Base-by-base conservation (phyloP, 2,329 filamentous ascomycete species). In the Huntiella bhutanensis region DNA sequence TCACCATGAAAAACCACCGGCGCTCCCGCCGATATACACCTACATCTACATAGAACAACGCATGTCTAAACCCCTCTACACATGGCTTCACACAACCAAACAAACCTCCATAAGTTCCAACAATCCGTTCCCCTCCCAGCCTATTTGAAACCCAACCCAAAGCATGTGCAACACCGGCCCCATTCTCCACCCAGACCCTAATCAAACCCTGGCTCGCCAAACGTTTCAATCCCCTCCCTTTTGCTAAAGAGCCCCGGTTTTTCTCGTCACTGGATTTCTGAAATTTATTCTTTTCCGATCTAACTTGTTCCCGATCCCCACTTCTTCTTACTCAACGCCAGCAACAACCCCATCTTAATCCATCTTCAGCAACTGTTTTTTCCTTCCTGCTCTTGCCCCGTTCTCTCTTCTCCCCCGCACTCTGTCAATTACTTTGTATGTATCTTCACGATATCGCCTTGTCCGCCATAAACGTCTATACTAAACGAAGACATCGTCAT, bases 381-480 rank as follows among this genome's bases (percentile, higher is more conserved):
- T 46, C 37, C 42, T 45, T 43, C 22, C 8, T 28, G 6, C 22
- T 28, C 6, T 28, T 28, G 22, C 22, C 8, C 5, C 8, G 6
- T 28, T 28, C 22, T 28, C 22, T 28, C 22, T 28, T 10, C 22
- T 28, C 22, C 22, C 22, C 22, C 22, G 22, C 22, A 28, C 22
- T 7, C 22, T 28, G 22, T 28, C 22, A 28, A 28, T 28, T 28
- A 28, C 60, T 59, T 62, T 81, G 85, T 92, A 93, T 93, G 86
- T 93, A 93, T 94, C 86, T 86, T 84, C 81, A 84, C 83, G 81
- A 82, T 78, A 64, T 72, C 77, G 77, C 82, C 82, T 78, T 85
- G 79, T 86, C 84, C 83, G 78, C 80, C 70, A 79, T 80, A 75
- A 41, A 44, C 46, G 47, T 13, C 42, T 43, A 38, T 43, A 48